Conservation (phyloP, 2,329 filamentous ascomycete genomes). For the Cladosporium sp. region DNA sequence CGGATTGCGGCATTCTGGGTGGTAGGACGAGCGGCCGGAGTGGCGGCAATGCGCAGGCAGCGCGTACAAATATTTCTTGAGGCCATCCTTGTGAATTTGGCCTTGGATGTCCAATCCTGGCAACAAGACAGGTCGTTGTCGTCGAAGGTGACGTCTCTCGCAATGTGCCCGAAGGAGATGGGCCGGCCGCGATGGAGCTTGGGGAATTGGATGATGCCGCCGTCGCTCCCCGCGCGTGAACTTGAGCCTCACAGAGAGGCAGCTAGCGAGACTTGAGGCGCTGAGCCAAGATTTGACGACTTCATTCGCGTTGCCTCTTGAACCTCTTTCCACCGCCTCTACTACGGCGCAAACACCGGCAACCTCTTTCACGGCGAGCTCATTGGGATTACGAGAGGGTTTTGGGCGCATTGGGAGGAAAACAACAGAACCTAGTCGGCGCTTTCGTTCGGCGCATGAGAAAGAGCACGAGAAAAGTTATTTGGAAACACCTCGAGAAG, state of each 20-base stretch:
- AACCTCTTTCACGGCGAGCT: not conserved
- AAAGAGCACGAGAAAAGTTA: conserved; percentile 2
- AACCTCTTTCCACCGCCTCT: not conserved
- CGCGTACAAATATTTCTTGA: conserved; percentile 24
- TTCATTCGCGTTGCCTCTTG: conserved; percentile 2
- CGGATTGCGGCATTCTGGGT: conserved; percentile 12
- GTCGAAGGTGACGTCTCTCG: conserved; percentile 1
- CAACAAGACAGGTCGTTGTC: not conserved
- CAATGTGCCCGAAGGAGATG: conserved; percentile 16
- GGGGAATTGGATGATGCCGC: not conserved
- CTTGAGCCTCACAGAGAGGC: too few species aligned
- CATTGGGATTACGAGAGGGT: not conserved
- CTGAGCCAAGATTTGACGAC: conserved; percentile 2
- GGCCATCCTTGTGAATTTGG: conserved; percentile 17
- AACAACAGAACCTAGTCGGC: not conserved
- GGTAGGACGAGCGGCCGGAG: conserved; percentile 10
- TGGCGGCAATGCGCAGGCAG: conserved; percentile 20
- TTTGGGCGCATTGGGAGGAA: not conserved
- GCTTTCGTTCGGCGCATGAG: not conserved
- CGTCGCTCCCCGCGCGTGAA: conserved; percentile 1
- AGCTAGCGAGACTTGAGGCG: not conserved
- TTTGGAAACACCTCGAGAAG: not conserved
- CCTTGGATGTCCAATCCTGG: not conserved
- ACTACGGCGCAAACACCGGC: not conserved
- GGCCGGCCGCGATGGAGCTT: not conserved